phyloP scores from a whole-genome alignment of 1,139 yeast species.

The Scheffersomyces cryptocercus region DNA sequence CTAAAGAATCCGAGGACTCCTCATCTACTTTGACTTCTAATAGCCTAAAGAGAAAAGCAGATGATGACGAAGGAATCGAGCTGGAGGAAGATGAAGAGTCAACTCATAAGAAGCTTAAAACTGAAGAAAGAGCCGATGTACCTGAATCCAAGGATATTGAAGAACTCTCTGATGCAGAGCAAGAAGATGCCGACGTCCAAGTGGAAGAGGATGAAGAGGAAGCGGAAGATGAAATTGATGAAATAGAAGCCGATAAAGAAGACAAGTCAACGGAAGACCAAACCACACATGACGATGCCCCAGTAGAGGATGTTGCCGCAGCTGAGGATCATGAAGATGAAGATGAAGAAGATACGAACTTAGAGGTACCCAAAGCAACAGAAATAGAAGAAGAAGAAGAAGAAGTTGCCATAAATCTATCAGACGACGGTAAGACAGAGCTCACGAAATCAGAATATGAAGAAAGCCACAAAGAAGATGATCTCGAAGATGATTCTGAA shows the following conservation, averaged over 20 bases:
- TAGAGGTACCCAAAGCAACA: conserved; percentile 6
- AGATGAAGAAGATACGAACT: conserved; percentile 4
- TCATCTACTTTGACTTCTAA: too few species aligned
- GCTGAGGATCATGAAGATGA: conserved; percentile 13
- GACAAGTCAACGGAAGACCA: conserved; percentile 9
- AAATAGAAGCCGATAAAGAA: conserved; percentile 9
- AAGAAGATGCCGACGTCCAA: neutral
- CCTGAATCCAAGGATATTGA: conserved; percentile 11
- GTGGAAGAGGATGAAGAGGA: conserved; percentile 10
- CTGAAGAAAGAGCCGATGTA: conserved; percentile 10
- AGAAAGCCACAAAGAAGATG: conserved; percentile 8
- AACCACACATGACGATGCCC: conserved; percentile 9
- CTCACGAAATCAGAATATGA: neutral
- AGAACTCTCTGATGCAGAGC: conserved; percentile 7
- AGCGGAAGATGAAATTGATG: conserved; percentile 12
- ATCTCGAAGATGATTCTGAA: conserved; percentile 6
- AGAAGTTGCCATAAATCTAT: conserved; percentile 1
- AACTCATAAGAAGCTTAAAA: conserved; percentile 7
- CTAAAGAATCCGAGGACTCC: too few species aligned
- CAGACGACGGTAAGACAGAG: neutral
- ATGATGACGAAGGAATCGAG: conserved; percentile 4
- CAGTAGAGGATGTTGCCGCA: conserved; percentile 13
- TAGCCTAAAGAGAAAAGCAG: conserved; percentile 4
- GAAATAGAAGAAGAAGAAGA: conserved; percentile 12
- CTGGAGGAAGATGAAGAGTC: conserved; percentile 4